Evolutionary conservation across 805 yeast species (phyloP), one percentile per base, ranked within the genome.

Genomic region (Saturnispora ahearnii): DNA sequence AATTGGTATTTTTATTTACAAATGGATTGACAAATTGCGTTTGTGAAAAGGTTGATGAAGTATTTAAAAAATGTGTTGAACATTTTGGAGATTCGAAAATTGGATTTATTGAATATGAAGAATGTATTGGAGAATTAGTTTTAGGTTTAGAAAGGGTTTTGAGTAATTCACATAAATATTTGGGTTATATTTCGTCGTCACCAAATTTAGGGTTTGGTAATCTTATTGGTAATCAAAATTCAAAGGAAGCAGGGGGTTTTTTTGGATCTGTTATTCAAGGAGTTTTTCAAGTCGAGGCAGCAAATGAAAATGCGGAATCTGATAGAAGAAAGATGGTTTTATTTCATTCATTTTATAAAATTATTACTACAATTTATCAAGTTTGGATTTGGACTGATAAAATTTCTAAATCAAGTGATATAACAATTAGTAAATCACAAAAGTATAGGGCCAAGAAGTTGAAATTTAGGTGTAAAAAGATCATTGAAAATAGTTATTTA

Each of bases 231-330:
- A 49, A 46, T 24, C 51, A 53, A 12, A 44, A 54, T 2, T 24
- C 41, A 6, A 54, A 52, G 10, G 45, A 36, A 15, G 13, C 33
- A 7, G 78, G 87, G 3, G 78, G 87, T 21, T 76, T 82, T 64
- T 71, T 85, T 45, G 83, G 83, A 0, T 75, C 76, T 48, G 84
- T 81, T 24, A 84, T 86, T 48, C 85, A 83, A 54, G 93, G 93
- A 1, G 95, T 86, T 0, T 84, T 86, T 59, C 83, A 78, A 49
- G 77, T 81, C 12, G 95, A 86, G 54, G 72, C 86, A 1, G 84
- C 84, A 0, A 69, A 72, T 50, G 65, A 73, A 32, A 58, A 76
- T 47, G 66, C 76, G 18, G 73, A 76, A 12, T 78, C 74, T 30
- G 77, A 74, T 42, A 76, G 72, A 49, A 79, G 79, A 53, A 65